These are phyloP conservation scores for Basidioascus undulatus DNA, from an alignment of 768 basidiomycete genomes.

Conservation along the genomic window DNA sequence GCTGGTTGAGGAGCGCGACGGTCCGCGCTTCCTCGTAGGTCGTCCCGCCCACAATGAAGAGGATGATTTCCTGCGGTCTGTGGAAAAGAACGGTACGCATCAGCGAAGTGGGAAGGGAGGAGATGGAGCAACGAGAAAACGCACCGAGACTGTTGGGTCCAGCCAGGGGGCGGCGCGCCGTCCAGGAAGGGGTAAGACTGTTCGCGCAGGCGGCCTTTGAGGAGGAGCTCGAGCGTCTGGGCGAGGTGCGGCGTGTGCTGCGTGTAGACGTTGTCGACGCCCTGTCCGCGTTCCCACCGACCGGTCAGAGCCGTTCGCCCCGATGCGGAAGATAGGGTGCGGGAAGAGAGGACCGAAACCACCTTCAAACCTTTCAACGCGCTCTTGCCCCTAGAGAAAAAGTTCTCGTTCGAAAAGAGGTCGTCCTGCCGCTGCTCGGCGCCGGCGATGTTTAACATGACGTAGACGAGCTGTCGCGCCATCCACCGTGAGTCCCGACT, in stretches of 20 bases:
- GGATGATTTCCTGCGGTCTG: conserved; percentile 84
- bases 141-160: conserved; percentile 19
- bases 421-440: conserved; percentile 94
- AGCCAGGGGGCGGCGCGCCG: conserved; percentile 22
- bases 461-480: conserved; percentile 61
- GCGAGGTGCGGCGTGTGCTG: conserved; percentile 85
- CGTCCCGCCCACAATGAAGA: conserved; percentile 89
- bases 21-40: conserved; percentile 87
- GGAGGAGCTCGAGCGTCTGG: conserved; percentile 69
- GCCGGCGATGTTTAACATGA: conserved; percentile 74
- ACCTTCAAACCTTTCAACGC: conserved; percentile 91
- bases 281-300: conserved; percentile 24
- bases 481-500: background rate
- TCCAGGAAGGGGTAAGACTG: conserved; percentile 73
- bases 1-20: conserved; percentile 67
- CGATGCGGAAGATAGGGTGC: background rate
- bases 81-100: background rate
- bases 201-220: conserved; percentile 67
- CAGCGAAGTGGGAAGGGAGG: background rate
- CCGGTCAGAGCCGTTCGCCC: background rate
- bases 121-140: background rate
- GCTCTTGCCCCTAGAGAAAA: conserved; percentile 79
- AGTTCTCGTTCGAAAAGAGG: conserved; percentile 79
- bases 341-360: conserved; percentile 2
- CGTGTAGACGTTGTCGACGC: conserved; percentile 96